Evolutionary conservation across 2,329 filamentous ascomycete genomes (phyloP), one percentile per base, ranked within the genome.

Genomic region (Calonectria naviculata): DNA sequence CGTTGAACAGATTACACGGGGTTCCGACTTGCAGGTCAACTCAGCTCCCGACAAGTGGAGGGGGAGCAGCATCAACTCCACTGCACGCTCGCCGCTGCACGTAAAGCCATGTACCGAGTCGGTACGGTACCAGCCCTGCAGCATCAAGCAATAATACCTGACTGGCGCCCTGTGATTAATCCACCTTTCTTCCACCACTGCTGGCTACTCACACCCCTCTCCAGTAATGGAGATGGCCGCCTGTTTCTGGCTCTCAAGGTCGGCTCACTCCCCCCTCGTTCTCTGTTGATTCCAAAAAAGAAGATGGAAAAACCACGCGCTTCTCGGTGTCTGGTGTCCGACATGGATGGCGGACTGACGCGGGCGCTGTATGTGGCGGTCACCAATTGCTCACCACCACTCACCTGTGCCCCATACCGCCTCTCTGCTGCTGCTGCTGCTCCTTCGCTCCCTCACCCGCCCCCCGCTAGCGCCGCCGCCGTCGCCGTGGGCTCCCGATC

Each of bases 241-340:
- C 44, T 65, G 66, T 46, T 42, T 54, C 69, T 68, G 26, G 60
- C 46, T 29, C 66, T 58, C 62, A 56, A 34, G 21, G 15, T 24
- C 21, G 31, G 15, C 52, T 26, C 21, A 24, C 12, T 47, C 24
- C 19, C 58, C 29, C 38, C 2, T 29, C 60, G 74, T 65, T 62
- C 68, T 70, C 54, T 70, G 60, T 60, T 63, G 67, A 69, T 72
- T 67, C 72, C 74, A 66, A 69, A 44, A 54, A 38, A 28, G 7
- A 38, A 36, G 12, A 60, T n/a, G 21, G 19, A 29, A 72, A 60
- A 72, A 72, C 72, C 67, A 75, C 38, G 67, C 63, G 71, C 64
- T 63, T 65, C 54, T 67, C 71, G 74, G 73, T 67, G 28, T 72
- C 71, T 70, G n/a, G 72, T 77, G 34, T 73, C 72, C 71, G 67